phyloP scores from a whole-genome alignment of 805 yeast genomes.

The Nakazawaea laoshanensis region DNA sequence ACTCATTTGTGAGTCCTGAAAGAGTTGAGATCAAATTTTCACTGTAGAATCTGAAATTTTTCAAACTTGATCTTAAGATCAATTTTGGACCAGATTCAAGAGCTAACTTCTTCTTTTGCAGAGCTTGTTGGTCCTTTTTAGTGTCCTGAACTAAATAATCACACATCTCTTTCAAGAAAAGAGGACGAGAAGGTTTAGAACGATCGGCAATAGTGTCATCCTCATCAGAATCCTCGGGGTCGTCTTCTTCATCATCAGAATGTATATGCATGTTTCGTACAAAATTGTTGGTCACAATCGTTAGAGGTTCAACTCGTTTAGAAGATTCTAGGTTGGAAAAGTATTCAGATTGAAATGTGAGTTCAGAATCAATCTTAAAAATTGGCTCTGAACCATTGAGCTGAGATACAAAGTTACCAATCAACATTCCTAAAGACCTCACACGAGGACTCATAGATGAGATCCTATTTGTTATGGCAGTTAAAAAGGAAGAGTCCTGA shows the following conservation, averaged over 20 bases:
- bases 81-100: slow-evolving; percentile 47
- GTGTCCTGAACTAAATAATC: slow-evolving; percentile 40
- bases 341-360: slow-evolving; percentile 17
- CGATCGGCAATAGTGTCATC: slow-evolving; percentile 33
- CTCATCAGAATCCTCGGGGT: slow-evolving; percentile 41
- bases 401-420: slow-evolving; percentile 44
- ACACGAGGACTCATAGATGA: slow-evolving; percentile 35
- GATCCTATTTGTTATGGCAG: slow-evolving; percentile 46
- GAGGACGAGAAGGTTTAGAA: slow-evolving; percentile 35
- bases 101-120: slow-evolving; percentile 40
- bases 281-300: slow-evolving; percentile 8
- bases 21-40: slow-evolving; percentile 42
- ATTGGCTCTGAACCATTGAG: slow-evolving; percentile 15
- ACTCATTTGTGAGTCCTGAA: slow-evolving; percentile 47
- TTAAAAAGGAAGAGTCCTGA: slow-evolving; percentile 30
- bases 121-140: slow-evolving; percentile 34
- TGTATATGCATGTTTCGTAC: slow-evolving; percentile 19
- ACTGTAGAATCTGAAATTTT: slow-evolving; percentile 54
- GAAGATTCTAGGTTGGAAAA: not conserved
- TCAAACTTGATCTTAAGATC: slow-evolving; percentile 57
- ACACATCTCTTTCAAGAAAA: slow-evolving; percentile 68
- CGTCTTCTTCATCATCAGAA: slow-evolving; percentile 24
- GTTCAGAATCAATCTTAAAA: slow-evolving; percentile 20
- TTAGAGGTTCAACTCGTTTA: slow-evolving; percentile 1
- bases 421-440: slow-evolving; percentile 44